Conservation (phyloP, 1,284 basidiomycete species). For the Megacollybia platyphylla region DNA sequence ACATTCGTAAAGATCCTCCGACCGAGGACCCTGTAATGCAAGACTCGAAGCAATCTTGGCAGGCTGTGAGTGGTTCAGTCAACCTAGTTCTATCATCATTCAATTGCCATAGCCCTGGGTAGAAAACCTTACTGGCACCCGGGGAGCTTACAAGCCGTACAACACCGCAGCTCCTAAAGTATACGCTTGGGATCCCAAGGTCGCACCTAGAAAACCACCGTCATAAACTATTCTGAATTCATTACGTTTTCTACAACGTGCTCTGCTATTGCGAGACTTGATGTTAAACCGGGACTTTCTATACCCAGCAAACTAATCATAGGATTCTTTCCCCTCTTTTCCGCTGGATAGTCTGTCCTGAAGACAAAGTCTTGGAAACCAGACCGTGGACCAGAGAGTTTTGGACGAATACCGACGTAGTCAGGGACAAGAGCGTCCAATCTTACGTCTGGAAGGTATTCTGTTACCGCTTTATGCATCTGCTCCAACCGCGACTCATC, state of each 20-base stretch:
- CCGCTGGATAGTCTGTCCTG: constrained; percentile 34
- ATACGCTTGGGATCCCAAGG: constrained; percentile 73
- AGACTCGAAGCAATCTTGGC: constrained; percentile 64
- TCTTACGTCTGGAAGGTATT: constrained; percentile 66
- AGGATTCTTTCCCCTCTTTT: constrained; percentile 17
- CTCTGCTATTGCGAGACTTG: constrained; percentile 66
- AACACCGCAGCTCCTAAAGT: constrained; percentile 79
- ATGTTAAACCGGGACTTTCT: constrained; percentile 69
- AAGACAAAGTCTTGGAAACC: constrained; percentile 83
- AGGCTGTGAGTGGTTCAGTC: constrained; percentile 46
- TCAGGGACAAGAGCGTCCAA: constrained; percentile 67
- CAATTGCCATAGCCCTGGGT: constrained; percentile 44
- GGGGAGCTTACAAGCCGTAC: constrained; percentile 81
- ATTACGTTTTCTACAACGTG: constrained; percentile 47
- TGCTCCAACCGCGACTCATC: constrained; percentile 48
- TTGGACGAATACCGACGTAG: constrained; percentile 89
- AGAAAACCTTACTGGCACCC: constrained; percentile 86
- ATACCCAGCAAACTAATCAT: constrained; percentile 74
- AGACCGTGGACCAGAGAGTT: constrained; percentile 62
- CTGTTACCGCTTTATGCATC: constrained; percentile 57
- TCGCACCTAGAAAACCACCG: constrained; percentile 29
- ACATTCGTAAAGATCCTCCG: constrained; percentile 78
- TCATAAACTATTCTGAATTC: constrained; percentile 1
- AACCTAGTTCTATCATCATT: background rate
- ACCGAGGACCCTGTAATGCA: constrained; percentile 63